These are phyloP conservation scores for Schizophyllum amplum DNA, from an alignment of 1,284 basidiomycete species.

Conservation along the genomic window DNA sequence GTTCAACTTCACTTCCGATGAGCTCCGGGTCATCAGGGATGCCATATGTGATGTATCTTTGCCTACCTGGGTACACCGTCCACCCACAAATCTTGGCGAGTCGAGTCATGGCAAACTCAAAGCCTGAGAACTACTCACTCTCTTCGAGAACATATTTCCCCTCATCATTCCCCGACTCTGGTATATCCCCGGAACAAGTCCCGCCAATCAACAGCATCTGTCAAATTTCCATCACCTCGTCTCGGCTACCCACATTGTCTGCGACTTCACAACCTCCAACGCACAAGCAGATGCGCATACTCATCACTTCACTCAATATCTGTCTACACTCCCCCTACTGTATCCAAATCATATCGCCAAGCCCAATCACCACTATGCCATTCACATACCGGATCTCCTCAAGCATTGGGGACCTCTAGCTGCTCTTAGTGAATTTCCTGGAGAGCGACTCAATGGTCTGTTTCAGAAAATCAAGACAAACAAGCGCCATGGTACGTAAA, in stretches of 20 bases:
- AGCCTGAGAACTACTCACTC: constrained; percentile 7
- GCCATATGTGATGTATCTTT: constrained; percentile 3
- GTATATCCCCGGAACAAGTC: too few relatives aligned
- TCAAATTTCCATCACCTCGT: constrained; percentile 6
- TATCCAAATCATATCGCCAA: constrained; percentile 17
- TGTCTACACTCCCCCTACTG: constrained; percentile 10
- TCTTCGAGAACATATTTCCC: constrained; percentile 9
- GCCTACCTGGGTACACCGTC: constrained; percentile 7
- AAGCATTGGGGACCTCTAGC: constrained; percentile 26
- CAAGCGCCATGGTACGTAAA: constrained; percentile 2
- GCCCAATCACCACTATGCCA: constrained; percentile 30
- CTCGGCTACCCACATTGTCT: constrained; percentile 5
- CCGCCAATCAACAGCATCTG: not conserved
- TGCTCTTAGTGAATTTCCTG: constrained; percentile 21
- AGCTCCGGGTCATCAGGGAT: constrained; percentile 1
- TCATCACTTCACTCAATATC: constrained; percentile 1
- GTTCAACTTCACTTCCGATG: not conserved
- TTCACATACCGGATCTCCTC: constrained; percentile 22
- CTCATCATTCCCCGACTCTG: constrained; percentile 8
- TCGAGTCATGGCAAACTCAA: constrained; percentile 11
- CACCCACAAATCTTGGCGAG: constrained; percentile 11
- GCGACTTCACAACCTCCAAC: constrained; percentile 2
- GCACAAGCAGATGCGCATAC: not conserved
- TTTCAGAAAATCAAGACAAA: constrained; percentile 20
- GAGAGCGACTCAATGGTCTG: constrained; percentile 24